phyloP scores from a whole-genome alignment of 139 green algal species.

The Coccomyxa sp. region DNA sequence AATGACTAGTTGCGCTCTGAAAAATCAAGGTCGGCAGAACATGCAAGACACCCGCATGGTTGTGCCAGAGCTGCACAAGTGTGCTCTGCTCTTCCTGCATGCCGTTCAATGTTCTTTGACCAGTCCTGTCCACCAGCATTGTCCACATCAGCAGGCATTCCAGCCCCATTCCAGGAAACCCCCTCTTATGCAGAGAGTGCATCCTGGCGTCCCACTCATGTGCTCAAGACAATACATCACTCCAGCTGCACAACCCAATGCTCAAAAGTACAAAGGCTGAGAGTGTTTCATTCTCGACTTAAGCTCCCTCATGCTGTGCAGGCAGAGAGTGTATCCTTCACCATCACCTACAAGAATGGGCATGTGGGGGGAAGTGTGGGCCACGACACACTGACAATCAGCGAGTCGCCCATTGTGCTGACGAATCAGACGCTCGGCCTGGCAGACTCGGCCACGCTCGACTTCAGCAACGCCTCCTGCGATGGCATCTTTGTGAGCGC shows the following conservation, averaged over 20 bases:
- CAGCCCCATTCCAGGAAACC: too few species aligned
- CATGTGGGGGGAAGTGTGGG: not conserved
- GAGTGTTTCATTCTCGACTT: not conserved
- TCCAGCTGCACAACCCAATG: too few species aligned
- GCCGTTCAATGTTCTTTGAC: too few species aligned
- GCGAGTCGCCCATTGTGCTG: not conserved
- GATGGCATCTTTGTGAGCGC: constrained; percentile 7
- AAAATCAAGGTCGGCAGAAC: not conserved
- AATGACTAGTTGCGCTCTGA: not conserved
- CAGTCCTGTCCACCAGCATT: too few species aligned
- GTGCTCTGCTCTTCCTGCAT: too few species aligned
- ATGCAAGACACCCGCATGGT: not conserved
- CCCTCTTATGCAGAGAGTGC: too few species aligned
- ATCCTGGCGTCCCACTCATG: too few species aligned
- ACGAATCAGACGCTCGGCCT: not conserved
- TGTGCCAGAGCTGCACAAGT: too few species aligned
- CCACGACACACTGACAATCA: not conserved
- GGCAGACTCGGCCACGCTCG: not conserved
- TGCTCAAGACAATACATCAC: too few species aligned
- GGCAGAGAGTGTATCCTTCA: not conserved
- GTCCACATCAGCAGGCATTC: too few species aligned
- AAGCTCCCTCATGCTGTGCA: not conserved
- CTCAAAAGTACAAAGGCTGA: too few species aligned
- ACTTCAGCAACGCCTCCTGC: not conserved
- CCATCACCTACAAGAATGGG: not conserved